Conservation (phyloP, 768 basidiomycete species). For the Lanmaoa rubissima region DNA sequence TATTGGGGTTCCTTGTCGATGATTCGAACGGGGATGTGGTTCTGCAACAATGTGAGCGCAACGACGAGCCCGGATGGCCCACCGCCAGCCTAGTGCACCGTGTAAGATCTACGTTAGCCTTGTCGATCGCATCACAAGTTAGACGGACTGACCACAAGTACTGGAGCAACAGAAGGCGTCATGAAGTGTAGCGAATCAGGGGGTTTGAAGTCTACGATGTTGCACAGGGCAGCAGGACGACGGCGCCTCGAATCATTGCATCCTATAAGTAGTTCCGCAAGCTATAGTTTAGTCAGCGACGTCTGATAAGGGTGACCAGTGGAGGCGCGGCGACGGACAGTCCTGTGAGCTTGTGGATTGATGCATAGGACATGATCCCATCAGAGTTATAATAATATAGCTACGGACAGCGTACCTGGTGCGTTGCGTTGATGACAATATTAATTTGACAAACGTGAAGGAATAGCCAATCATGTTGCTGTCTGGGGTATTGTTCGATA, state of each 20-base stretch:
- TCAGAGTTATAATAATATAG: neutral
- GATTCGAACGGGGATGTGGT: slow-evolving; percentile 49
- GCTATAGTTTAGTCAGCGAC: neutral
- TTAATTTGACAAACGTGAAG: too few relatives aligned
- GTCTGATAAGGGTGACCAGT: neutral
- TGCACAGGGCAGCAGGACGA: neutral
- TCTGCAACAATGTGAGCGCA: slow-evolving; percentile 37
- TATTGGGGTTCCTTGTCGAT: slow-evolving; percentile 44
- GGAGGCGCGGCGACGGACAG: neutral
- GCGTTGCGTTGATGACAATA: too few relatives aligned
- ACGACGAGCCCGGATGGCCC: slow-evolving; percentile 32
- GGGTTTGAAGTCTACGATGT: neutral
- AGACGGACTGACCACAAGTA: slow-evolving; percentile 20
- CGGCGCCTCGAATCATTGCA: neutral
- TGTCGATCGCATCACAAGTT: neutral
- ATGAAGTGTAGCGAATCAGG: slow-evolving; percentile 1
- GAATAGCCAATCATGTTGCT: too few relatives aligned
- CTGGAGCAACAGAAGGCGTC: slow-evolving; percentile 9
- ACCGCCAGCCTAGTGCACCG: slow-evolving; percentile 22
- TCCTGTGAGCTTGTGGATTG: neutral
- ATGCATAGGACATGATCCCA: neutral
- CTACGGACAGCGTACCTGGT: too few relatives aligned
- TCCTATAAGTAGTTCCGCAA: neutral
- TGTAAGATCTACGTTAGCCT: neutral
- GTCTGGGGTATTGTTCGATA: too few relatives aligned